Base-by-base conservation (phyloP, 805 yeast species). In the Monosporozyma solicola region DNA sequence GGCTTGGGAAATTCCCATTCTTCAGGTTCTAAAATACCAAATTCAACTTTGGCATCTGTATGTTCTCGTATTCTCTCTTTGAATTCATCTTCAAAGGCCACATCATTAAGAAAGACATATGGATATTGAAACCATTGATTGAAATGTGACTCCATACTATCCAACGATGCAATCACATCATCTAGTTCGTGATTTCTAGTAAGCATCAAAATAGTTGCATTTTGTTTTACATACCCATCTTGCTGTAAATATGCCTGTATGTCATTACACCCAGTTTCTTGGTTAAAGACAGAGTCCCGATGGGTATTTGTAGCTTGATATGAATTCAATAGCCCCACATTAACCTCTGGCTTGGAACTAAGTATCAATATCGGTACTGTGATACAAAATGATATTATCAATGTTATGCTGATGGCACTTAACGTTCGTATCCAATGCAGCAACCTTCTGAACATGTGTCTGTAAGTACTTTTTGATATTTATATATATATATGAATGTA, bases 61-160 rank as follows among this genome's bases (percentile, higher is more conserved):
- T 79, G 71, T 45, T 74, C 64, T 13, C 59, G 50, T 0, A 89
- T 83, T 1, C 74, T 69, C 1, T 60, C 61, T 60, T 78, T 80
- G 68, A 94, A 94, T 20, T 81, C 78, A 1, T 78, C 78, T 24
- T 76, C 73, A 61, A 92, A 91, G 16, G 80, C 82, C 54, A 79
- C 90, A 67, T 92, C 88, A 65, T 91, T 92, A 20, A 94, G 68
- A 60, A 94, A 88, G 1, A 88, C 84, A 84, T 95, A 94, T 0
- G 97, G 97, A 65, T 94, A 94, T 59, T 85, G 79, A 68, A 77
- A 94, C 96, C 96, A 89, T 61, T 91, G 91, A 66, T 92, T 92
- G 72, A 91, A 92, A 65, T 85, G 96, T 27, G 87, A 74, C 66
- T 92, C 98, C 52, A 94, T 63, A 2, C 91, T 82, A 32, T 73